Conservation (phyloP, 257 asterid species). For the Jasminum sambac region DNA sequence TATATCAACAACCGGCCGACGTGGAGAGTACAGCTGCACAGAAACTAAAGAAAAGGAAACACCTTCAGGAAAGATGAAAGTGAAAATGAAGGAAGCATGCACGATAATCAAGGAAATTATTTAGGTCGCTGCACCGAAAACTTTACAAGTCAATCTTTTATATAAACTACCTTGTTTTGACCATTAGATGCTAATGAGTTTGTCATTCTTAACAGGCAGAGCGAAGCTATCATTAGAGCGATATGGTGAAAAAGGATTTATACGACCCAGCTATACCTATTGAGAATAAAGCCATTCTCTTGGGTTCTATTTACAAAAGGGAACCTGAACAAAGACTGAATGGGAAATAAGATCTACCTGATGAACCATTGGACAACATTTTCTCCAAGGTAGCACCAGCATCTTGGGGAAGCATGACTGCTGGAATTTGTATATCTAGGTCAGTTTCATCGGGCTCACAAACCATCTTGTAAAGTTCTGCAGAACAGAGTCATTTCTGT, state of each 20-base stretch:
- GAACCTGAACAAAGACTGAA: neutral
- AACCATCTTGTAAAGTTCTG: constrained; percentile 98
- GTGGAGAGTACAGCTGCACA: constrained; percentile 91
- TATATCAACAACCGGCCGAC: constrained; percentile 77
- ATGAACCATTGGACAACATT: constrained; percentile 68
- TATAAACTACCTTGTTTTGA: neutral
- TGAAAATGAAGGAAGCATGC: neutral
- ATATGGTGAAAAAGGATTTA: constrained; percentile 4
- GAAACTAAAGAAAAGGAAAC: constrained; percentile 30
- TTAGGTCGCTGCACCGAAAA: neutral
- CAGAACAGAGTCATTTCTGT: constrained; percentile 23
- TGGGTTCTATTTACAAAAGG: neutral
- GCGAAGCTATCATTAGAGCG: neutral
- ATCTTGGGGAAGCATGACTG: constrained; percentile 85
- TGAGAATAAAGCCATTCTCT: neutral
- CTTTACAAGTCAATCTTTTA: neutral
- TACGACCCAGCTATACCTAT: neutral
- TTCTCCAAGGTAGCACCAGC: constrained; percentile 72
- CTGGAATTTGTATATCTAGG: constrained; percentile 75
- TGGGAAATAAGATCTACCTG: constrained; percentile 47
- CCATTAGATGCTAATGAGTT: neutral
- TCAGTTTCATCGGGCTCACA: constrained; percentile 91
- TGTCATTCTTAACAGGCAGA: neutral
- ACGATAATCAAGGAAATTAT: neutral
- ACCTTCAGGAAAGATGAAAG: constrained; percentile 2